Evolutionary conservation across 306 rosid genomes (phyloP).

Genomic region (Dryas octopetala): DNA sequence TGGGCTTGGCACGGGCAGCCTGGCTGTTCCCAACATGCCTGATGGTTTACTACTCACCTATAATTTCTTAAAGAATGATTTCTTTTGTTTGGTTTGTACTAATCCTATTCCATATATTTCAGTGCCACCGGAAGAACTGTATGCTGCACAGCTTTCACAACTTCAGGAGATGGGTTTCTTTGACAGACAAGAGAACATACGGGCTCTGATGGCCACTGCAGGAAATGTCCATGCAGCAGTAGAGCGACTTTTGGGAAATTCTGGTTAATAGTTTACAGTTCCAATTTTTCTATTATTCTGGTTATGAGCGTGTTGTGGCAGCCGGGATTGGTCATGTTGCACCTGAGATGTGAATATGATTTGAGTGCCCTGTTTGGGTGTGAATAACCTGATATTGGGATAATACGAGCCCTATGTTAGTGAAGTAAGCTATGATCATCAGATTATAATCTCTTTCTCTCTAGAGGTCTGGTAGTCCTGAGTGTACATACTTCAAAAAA

Average conservation of each 20-base stretch:
- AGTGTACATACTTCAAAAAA: conserved; percentile 39
- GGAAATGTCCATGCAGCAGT: conserved; percentile 90
- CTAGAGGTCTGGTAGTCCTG: conserved; percentile 23
- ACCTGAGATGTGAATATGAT: conserved; percentile 21
- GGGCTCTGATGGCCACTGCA: conserved; percentile 76
- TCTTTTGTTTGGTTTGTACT: neutral
- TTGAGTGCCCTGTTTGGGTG: conserved; percentile 33
- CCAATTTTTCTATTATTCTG: conserved; percentile 22
- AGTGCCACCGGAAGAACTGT: conserved; percentile 87
- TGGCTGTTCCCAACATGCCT: conserved; percentile 66
- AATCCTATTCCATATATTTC: conserved; percentile 15
- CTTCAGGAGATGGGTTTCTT: conserved; percentile 97
- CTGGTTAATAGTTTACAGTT: conserved; percentile 55
- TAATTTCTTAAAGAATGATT: conserved; percentile 13
- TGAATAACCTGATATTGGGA: conserved; percentile 34
- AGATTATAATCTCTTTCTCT: conserved; percentile 30
- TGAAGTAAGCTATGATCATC: conserved; percentile 20
- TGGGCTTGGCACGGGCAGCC: conserved; percentile 83
- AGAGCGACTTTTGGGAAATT: conserved; percentile 77
- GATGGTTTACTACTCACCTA: conserved; percentile 52
- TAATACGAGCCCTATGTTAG: neutral
- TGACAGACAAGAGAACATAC: conserved; percentile 82
- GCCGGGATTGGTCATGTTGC: conserved; percentile 37
- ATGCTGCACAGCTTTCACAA: conserved; percentile 79
- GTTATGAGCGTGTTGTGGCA: conserved; percentile 19